Evolutionary conservation across 2,329 filamentous ascomycete species (phyloP).

Genomic region (Pseudomassariella vexata): DNA sequence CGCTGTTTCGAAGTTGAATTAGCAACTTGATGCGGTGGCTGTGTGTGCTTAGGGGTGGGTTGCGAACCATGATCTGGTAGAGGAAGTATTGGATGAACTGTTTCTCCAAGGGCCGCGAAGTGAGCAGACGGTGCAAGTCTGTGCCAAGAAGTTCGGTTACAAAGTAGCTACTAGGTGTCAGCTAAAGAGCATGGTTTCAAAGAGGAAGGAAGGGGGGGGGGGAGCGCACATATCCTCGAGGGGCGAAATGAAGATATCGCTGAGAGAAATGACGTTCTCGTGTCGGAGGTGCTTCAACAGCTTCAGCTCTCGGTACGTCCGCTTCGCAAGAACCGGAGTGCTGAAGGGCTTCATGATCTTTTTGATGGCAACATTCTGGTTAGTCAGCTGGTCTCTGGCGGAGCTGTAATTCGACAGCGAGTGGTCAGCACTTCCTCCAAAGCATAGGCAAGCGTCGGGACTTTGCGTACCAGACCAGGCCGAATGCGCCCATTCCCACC

Average conservation of each 20-base stretch:
- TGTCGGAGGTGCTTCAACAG: constrained; percentile 93
- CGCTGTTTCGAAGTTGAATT: constrained; percentile 49
- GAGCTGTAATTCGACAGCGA: constrained; percentile 55
- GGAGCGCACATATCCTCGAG: constrained; percentile 87
- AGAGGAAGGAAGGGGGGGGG: constrained; percentile 9
- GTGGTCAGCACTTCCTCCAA: constrained; percentile 8
- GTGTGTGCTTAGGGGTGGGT: constrained; percentile 9
- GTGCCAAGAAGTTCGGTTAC: constrained; percentile 97
- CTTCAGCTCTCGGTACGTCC: constrained; percentile 96
- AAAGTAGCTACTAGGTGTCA: constrained; percentile 65
- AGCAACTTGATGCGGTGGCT: not conserved
- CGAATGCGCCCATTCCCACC: constrained; percentile 98
- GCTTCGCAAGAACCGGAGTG: constrained; percentile 95
- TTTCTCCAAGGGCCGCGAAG: constrained; percentile 92
- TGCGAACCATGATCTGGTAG: constrained; percentile 90
- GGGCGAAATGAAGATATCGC: constrained; percentile 99
- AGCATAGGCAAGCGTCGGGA: constrained; percentile 1
- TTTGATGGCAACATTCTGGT: constrained; percentile 95
- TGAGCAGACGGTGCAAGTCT: constrained; percentile 90
- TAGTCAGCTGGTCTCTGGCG: constrained; percentile 94
- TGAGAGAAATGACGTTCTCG: constrained; percentile 97
- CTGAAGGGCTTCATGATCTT: constrained; percentile 99
- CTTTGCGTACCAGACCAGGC: constrained; percentile 79
- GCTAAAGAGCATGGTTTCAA: constrained; percentile 1
- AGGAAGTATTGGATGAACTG: constrained; percentile 99